Conservation (phyloP, 1,139 yeast species). For the Meyerozyma sp. region DNA sequence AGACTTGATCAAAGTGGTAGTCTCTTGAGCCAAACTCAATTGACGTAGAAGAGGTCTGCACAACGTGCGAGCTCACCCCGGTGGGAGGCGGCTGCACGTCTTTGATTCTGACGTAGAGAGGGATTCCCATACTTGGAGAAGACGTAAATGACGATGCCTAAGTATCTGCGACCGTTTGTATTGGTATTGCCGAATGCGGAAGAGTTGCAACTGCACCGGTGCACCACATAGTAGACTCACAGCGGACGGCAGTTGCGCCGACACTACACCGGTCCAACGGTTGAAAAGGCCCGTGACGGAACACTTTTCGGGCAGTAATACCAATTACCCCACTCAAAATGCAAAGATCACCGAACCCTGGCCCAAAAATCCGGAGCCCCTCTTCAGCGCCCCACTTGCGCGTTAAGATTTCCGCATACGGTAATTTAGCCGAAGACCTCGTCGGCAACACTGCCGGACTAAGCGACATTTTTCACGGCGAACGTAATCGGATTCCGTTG, state of each 20-base stretch:
- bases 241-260: too few species aligned
- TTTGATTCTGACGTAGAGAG: conserved; percentile 6
- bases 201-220: not conserved
- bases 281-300: too few species aligned
- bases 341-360: too few species aligned
- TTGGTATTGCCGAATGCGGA: not conserved
- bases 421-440: not conserved
- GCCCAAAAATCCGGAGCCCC: too few species aligned
- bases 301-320: too few species aligned
- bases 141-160: not conserved
- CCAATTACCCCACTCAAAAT: too few species aligned
- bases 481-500: too few species aligned
- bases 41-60: conserved; percentile 9
- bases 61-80: conserved; percentile 5
- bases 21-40: conserved; percentile 16
- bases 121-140: conserved; percentile 1
- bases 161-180: not conserved
- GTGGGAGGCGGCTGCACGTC: not conserved
- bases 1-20: conserved; percentile 18
- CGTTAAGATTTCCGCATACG: not conserved
- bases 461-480: not conserved
- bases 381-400: too few species aligned
- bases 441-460: not conserved
- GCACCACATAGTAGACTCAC: too few species aligned
- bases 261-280: too few species aligned